These are phyloP conservation scores for Pluteus cervinus DNA, from an alignment of 768 basidiomycete genomes.

Conservation along the genomic window DNA sequence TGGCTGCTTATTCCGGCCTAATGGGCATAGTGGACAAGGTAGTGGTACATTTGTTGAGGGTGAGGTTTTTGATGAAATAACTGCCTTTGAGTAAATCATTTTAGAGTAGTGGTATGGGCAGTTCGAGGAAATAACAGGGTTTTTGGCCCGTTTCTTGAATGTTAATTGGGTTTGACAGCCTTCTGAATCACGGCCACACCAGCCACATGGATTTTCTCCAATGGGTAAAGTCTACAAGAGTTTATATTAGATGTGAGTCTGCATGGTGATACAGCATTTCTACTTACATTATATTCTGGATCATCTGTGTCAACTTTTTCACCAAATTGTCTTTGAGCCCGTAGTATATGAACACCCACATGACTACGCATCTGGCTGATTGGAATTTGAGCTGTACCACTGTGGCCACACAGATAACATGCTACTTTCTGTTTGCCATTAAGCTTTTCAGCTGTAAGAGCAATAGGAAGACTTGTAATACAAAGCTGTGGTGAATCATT, in stretches of 20 bases:
- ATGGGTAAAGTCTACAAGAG: too few species aligned
- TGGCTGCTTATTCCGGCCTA: constrained; percentile 1
- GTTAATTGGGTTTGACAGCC: constrained; percentile 2
- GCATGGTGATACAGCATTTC: too few species aligned
- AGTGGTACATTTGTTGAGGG: constrained; percentile 17
- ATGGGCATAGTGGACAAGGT: constrained; percentile 11
- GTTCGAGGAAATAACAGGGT: constrained; percentile 8
- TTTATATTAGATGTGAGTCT: too few species aligned
- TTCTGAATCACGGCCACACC: constrained; percentile 1
- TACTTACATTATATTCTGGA: too few species aligned
- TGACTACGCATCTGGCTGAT: constrained; percentile 1
- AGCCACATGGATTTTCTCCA: constrained; percentile 4
- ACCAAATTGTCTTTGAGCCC: background rate
- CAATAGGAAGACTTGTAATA: background rate
- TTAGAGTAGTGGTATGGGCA: constrained; percentile 11
- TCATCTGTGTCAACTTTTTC: background rate
- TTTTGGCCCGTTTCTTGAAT: background rate
- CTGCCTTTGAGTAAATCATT: constrained; percentile 10
- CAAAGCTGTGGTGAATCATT: background rate
- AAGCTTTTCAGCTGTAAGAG: background rate
- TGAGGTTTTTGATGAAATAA: background rate
- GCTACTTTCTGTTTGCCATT: background rate
- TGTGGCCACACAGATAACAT: constrained; percentile 1
- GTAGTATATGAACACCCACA: constrained; percentile 1
- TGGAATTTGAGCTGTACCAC: too few species aligned